A percentile compares a stretch with the other conserved stretches of the same genome.
Conservation (phyloP, 108 stramenopile genomes). For the Stephanodiscus minutulus region DNA sequence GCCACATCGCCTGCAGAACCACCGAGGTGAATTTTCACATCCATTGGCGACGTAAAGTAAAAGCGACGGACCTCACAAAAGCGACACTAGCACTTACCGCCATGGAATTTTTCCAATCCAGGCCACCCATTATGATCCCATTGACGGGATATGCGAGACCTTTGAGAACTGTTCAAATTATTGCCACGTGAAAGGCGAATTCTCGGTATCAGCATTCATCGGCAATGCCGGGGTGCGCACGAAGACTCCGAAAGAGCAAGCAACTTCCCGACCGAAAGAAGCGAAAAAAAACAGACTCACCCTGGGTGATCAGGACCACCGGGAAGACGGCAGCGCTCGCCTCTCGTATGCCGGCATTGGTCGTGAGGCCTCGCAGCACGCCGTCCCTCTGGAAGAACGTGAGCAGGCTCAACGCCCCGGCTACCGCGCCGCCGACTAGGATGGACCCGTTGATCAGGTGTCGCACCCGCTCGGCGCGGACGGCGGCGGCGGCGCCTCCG, state of each 20-base stretch:
- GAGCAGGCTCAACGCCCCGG: slow-evolving; percentile 60
- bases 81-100: slow-evolving; percentile 2
- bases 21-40: not conserved
- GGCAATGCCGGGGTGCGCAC: not conserved
- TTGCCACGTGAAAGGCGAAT: not conserved
- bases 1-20: slow-evolving; percentile 72
- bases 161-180: slow-evolving; percentile 38
- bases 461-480: slow-evolving; percentile 55
- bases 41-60: not conserved
- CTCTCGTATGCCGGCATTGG: slow-evolving; percentile 68
- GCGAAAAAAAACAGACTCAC: slow-evolving; percentile 15
- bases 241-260: not conserved
- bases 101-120: slow-evolving; percentile 91
- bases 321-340: slow-evolving; percentile 80
- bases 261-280: not conserved
- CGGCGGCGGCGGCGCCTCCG: slow-evolving; percentile 8
- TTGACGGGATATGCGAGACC: slow-evolving; percentile 95
- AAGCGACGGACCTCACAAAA: not conserved
- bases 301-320: slow-evolving; percentile 83
- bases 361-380: slow-evolving; percentile 82
- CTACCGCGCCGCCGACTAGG: slow-evolving; percentile 70
- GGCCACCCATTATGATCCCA: slow-evolving; percentile 93
- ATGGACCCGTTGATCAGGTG: slow-evolving; percentile 82
- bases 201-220: not conserved
- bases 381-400: slow-evolving; percentile 75